Evolutionary conservation across 768 basidiomycete genomes (phyloP).

Genomic region (Cyathus striatus): DNA sequence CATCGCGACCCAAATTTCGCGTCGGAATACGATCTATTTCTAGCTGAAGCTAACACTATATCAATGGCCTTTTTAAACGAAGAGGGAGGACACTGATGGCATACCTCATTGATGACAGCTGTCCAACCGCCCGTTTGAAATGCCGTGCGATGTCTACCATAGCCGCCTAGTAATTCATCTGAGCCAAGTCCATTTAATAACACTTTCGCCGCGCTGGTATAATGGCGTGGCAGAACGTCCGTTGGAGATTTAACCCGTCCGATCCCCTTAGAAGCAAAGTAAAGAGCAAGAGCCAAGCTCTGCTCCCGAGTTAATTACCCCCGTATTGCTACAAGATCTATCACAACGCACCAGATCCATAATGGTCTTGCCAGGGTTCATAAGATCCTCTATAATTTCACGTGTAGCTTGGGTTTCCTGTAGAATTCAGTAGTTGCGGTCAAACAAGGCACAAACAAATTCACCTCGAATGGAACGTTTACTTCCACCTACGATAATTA

Average conservation of each 20-base stretch:
- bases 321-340: background rate
- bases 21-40: slow-evolving; percentile 84
- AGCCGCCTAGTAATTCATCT: slow-evolving; percentile 94
- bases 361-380: slow-evolving; percentile 77
- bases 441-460: slow-evolving; percentile 4
- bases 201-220: slow-evolving; percentile 75
- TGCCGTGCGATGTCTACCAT: slow-evolving; percentile 80
- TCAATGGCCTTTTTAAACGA: background rate
- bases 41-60: slow-evolving; percentile 64
- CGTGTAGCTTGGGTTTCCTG: slow-evolving; percentile 67
- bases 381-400: slow-evolving; percentile 55
- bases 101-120: slow-evolving; percentile 77
- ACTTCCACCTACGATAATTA: slow-evolving; percentile 57
- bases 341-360: slow-evolving; percentile 76
- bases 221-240: slow-evolving; percentile 39
- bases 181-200: slow-evolving; percentile 90
- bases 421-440: slow-evolving; percentile 1
- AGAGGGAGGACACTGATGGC: background rate
- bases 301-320: slow-evolving; percentile 19
- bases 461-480: slow-evolving; percentile 75
- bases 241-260: slow-evolving; percentile 45
- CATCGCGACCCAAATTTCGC: slow-evolving; percentile 91
- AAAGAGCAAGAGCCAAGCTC: slow-evolving; percentile 91
- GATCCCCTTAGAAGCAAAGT: slow-evolving; percentile 82
- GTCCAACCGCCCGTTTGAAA: slow-evolving; percentile 67